Evolutionary conservation across 805 yeast species (phyloP), one percentile per base, ranked within the genome.

Genomic region (Wickerhamiella slavikovae): DNA sequence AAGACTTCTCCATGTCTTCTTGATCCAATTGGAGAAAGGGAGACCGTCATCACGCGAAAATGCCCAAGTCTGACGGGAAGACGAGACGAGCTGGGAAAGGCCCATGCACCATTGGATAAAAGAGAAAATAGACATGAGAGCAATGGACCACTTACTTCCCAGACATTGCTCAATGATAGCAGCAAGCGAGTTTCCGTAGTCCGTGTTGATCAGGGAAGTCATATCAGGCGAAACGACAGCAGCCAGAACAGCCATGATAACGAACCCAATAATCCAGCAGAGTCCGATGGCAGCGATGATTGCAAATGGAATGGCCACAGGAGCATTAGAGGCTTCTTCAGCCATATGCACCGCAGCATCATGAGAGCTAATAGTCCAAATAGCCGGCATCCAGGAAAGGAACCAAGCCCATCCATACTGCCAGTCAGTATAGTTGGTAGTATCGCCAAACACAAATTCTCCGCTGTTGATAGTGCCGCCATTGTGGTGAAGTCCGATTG

Each of bases 331-430:
- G 15, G 75, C 73, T 45, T 73, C 80, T 47, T 73, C 83, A 13
- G 72, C 57, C 64, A 70, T 66, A 51, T 73, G 80, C 32, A 73
- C 69, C 39, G 73, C 68, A 5, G 75, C 64, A 47, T 73, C 80
- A 45, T 71, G 72, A 0, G 76, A 71, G 15, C 77, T 75, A 44
- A 73, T 71, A 11, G 78, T 70, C 82, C 83, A 74, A 32, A 71
- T 62, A 3, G 72, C 70, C 1, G 78, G 71, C 65, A 69, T 60
- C 59, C 68, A 64, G 39, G 69, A 48, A 32, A 59, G 48, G 33
- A 56, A 39, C 45, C 58, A 64, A 24, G 67, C 62, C 67, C 71
- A 68, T 15, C 77, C 78, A 20, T 47, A 51, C 7, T 66, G 57
- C 72, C 76, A 72, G 27, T 58, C 62, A 13, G 69, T 54, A 25